Percentiles rank a stretch among this genome's conserved stretches.
Conservation (phyloP, 2,329 filamentous ascomycete genomes). For the Cercospora brassicicola region DNA sequence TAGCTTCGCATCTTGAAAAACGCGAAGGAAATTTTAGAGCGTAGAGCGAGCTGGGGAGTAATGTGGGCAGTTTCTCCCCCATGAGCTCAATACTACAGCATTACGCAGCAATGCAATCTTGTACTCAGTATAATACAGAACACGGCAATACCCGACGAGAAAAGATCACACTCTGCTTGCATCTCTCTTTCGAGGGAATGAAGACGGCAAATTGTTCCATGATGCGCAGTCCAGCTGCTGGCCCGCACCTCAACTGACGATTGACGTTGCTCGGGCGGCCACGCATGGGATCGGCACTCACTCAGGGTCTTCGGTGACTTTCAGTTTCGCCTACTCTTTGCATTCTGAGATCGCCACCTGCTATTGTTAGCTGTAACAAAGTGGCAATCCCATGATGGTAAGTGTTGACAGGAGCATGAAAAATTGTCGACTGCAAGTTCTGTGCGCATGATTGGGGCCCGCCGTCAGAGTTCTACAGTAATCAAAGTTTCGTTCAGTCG, state of each 20-base stretch:
- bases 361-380: constrained; percentile 1
- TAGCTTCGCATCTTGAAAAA: constrained; percentile 1
- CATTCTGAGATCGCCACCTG: background rate
- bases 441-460: background rate
- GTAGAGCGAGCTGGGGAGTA: background rate
- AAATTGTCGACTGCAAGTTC: background rate
- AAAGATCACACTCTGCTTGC: background rate
- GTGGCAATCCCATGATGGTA: background rate
- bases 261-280: background rate
- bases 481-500: background rate
- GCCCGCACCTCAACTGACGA: background rate
- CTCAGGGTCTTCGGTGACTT: background rate
- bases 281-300: background rate
- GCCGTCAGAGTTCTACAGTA: background rate
- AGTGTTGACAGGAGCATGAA: background rate
- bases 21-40: background rate
- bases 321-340: background rate
- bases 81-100: background rate
- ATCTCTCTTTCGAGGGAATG: background rate
- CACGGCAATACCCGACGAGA: background rate
- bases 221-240: background rate
- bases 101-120: background rate
- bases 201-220: background rate
- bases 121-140: background rate
- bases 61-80: background rate